Percentiles rank a stretch among this genome's conserved stretches.
Evolutionary conservation across 2,329 filamentous ascomycete genomes (phyloP).

Genomic region (Clarireedia paspali): DNA sequence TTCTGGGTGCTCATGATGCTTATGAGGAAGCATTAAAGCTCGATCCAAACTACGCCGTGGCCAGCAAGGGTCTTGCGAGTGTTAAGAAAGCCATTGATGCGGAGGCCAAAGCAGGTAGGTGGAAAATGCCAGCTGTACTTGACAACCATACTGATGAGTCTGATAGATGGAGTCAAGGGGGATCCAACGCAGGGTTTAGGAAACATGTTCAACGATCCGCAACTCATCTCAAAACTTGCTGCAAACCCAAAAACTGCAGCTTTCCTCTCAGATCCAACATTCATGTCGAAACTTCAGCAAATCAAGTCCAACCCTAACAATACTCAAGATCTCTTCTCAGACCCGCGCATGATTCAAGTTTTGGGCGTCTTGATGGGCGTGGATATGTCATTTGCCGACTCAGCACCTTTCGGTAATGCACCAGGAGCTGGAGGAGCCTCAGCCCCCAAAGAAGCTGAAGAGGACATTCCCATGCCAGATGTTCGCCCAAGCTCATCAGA

Average conservation of each 20-base stretch:
- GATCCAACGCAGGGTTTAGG: slow-evolving; percentile 73
- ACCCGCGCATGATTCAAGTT: slow-evolving; percentile 88
- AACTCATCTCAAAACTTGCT: slow-evolving; percentile 83
- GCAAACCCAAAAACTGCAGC: slow-evolving; percentile 86
- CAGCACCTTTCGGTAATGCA: slow-evolving; percentile 2
- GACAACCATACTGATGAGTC: slow-evolving; percentile 7
- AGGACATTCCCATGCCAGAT: slow-evolving; percentile 76
- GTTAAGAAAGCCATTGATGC: slow-evolving; percentile 84
- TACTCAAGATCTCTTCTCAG: slow-evolving; percentile 72
- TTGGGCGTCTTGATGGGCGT: slow-evolving; percentile 90
- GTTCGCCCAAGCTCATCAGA: slow-evolving; percentile 39
- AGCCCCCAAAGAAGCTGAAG: slow-evolving; percentile 42
- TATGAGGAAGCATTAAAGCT: slow-evolving; percentile 93
- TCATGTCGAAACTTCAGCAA: slow-evolving; percentile 83
- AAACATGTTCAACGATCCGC: slow-evolving; percentile 89
- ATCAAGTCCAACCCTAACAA: slow-evolving; percentile 75
- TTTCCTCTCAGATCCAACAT: slow-evolving; percentile 72
- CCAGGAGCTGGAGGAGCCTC: slow-evolving; percentile 5
- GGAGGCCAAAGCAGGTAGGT: slow-evolving; percentile 48
- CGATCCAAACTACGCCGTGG: slow-evolving; percentile 84
- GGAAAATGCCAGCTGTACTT: slow-evolving; percentile 9
- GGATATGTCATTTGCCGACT: slow-evolving; percentile 52
- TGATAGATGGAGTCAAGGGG: slow-evolving; percentile 36
- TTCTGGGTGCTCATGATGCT: slow-evolving; percentile 77
- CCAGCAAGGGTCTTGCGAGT: slow-evolving; percentile 78